phyloP scores from a whole-genome alignment of 73 alveolate genomes.

The Paraurostyla sp. region DNA sequence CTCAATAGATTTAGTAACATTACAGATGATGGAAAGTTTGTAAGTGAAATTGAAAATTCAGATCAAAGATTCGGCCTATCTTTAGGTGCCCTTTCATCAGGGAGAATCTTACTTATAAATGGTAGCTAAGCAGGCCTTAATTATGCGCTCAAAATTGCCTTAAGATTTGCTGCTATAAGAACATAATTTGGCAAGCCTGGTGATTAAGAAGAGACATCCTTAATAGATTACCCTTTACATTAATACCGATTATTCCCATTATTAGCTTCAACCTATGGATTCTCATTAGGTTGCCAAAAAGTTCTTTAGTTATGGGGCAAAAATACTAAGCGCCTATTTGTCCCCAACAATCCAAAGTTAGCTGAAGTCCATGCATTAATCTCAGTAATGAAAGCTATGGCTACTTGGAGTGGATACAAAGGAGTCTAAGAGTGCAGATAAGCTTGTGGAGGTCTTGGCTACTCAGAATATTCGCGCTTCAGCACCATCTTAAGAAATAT shows the following conservation, averaged over 20 bases:
- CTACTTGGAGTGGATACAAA: slow-evolving; percentile 7
- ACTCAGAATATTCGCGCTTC: slow-evolving; percentile 71
- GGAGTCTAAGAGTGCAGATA: slow-evolving; percentile 64
- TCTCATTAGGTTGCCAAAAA: background rate
- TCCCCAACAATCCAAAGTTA: slow-evolving; percentile 6
- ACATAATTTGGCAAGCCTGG: slow-evolving; percentile 66
- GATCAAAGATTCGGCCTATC: slow-evolving; percentile 81
- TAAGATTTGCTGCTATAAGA: slow-evolving; percentile 67
- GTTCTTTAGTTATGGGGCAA: background rate
- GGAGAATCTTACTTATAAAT: background rate
- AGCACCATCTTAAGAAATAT: slow-evolving; percentile 52
- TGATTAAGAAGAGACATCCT: slow-evolving; percentile 16
- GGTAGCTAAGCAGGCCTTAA: background rate
- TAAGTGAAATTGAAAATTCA: slow-evolving; percentile 64
- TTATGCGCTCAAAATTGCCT: slow-evolving; percentile 46
- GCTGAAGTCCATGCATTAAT: slow-evolving; percentile 45
- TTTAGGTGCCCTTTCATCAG: slow-evolving; percentile 73
- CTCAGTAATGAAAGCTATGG: slow-evolving; percentile 51
- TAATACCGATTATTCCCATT: slow-evolving; percentile 50
- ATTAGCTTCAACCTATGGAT: slow-evolving; percentile 8
- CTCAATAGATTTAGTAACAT: slow-evolving; percentile 81
- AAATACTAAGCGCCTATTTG: background rate
- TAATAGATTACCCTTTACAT: slow-evolving; percentile 65
- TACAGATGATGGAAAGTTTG: slow-evolving; percentile 73
- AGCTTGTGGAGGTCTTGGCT: slow-evolving; percentile 91